Base-by-base conservation (phyloP, 768 basidiomycete species). In the Kwoniella bestiolae region DNA sequence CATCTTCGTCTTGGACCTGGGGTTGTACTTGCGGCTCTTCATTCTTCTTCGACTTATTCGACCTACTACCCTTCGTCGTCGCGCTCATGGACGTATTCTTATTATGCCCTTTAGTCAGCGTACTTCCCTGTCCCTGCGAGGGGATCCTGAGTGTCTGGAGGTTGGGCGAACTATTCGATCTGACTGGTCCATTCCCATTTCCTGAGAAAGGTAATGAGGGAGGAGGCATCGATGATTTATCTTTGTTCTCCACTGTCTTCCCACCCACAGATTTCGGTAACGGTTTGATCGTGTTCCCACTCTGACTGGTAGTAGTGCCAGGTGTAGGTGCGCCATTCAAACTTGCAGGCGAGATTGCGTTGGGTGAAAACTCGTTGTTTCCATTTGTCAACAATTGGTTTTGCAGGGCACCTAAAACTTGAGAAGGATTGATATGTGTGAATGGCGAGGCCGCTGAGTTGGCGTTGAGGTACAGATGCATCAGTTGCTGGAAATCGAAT, bases 381-480 rank as follows among this genome's bases (percentile, higher is more conserved):
- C 38, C 38, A 46, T 85, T 84, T 44, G 82, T 79, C n/a, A 47
- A 83, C 28, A 9, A 14, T 35, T 44, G 65, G 34, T 53, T 38
- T 84, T 65, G 29, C 16, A 28, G 35, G 38, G 78, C 69, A 57
- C 76, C 81, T 26, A 86, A 80, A 47, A 95, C 90, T 82, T 95
- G 92, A n/a, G 90, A 90, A 7, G 94, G 94, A 82, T 97, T 92
- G 65, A 97, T 90, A 57, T 81, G 80, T 1, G 81, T 82, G 72
- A 75, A 82, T 4, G 73, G 76, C 16, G 73, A 70, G 1, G 78
- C 75, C n/a, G 76, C 64, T 16, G 76, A 64, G 46, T 76, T 79
- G 34, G 81, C 73, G 23, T 79, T 74, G 52, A 80, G 70, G 63
- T 80, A 82, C 21, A 81, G 68, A 25, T 78, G 74, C 80, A 82